Evolutionary conservation across 352 stramenopile genomes (phyloP).

Genomic region (Globisporangium radiosum): DNA sequence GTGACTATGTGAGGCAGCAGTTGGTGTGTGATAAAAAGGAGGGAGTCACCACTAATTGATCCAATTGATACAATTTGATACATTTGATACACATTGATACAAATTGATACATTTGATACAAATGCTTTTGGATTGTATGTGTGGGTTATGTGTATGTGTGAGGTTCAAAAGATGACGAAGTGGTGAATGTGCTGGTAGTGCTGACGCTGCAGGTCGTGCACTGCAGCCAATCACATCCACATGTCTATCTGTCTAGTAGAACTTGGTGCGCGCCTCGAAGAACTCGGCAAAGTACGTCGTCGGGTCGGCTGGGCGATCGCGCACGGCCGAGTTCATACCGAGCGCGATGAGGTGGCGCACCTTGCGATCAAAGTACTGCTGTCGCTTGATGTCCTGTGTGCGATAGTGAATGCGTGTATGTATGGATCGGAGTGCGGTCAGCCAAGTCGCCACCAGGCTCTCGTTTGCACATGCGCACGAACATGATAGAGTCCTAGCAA

Average conservation of each 20-base stretch:
- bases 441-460: too few species aligned
- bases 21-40: not conserved
- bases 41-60: not conserved
- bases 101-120: too few species aligned
- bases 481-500: too few species aligned
- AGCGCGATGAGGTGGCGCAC: conserved; percentile 64
- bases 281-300: conserved; percentile 52
- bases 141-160: too few species aligned
- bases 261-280: conserved; percentile 64
- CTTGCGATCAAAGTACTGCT: conserved; percentile 74
- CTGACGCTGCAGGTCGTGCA: too few species aligned
- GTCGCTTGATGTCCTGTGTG: conserved; percentile 49
- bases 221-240: too few species aligned
- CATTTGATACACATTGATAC: too few species aligned
- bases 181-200: too few species aligned
- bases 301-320: conserved; percentile 50
- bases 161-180: too few species aligned
- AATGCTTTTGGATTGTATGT: too few species aligned
- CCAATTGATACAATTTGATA: too few species aligned
- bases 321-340: conserved; percentile 51
- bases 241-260: conserved; percentile 24
- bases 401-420: not conserved
- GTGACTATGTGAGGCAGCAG: conserved; percentile 5
- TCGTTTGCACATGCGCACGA: too few species aligned
- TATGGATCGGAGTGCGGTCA: not conserved